Conservation (phyloP, 2,329 filamentous ascomycete genomes). For the Diaporthe humulicola region DNA sequence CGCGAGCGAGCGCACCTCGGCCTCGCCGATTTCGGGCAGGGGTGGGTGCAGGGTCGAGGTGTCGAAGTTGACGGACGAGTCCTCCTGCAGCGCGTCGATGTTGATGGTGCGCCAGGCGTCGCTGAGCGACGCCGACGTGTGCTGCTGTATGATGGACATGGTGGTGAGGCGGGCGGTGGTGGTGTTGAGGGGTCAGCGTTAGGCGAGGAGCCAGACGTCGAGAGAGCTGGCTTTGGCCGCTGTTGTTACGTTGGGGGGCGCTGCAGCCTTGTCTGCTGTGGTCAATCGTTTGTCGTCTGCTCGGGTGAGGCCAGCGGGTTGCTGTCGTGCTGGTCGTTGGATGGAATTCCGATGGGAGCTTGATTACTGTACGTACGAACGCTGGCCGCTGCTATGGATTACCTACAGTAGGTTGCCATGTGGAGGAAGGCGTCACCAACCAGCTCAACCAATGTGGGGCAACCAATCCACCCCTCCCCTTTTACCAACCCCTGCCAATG, state of each 20-base stretch:
- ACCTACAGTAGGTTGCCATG: conserved; percentile 13
- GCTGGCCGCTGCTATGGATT: not conserved
- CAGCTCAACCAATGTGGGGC: conserved; percentile 25
- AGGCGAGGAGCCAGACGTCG: not conserved
- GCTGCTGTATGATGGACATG: conserved; percentile 79
- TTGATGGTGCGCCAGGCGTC: conserved; percentile 90
- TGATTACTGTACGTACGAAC: not conserved
- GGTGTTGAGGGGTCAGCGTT: conserved; percentile 2
- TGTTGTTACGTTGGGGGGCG: not conserved
- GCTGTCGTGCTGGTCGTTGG: not conserved
- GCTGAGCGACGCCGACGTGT: conserved; percentile 70
- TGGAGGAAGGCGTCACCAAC: conserved; percentile 29
- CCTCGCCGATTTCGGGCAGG: conserved; percentile 79
- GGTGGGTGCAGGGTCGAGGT: conserved; percentile 84
- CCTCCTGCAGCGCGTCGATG: conserved; percentile 90
- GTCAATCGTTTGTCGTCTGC: not conserved
- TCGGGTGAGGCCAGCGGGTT: not conserved
- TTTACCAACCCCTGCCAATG: not conserved
- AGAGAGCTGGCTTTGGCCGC: not conserved
- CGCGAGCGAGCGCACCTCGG: conserved; percentile 82
- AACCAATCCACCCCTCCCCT: conserved; percentile 1
- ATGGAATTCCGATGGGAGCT: not conserved
- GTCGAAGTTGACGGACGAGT: conserved; percentile 93
- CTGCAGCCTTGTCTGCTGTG: not conserved
- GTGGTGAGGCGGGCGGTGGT: conserved; percentile 23